Conservation (phyloP, 129 eudicot species). For the Oenanthe sinensis region DNA sequence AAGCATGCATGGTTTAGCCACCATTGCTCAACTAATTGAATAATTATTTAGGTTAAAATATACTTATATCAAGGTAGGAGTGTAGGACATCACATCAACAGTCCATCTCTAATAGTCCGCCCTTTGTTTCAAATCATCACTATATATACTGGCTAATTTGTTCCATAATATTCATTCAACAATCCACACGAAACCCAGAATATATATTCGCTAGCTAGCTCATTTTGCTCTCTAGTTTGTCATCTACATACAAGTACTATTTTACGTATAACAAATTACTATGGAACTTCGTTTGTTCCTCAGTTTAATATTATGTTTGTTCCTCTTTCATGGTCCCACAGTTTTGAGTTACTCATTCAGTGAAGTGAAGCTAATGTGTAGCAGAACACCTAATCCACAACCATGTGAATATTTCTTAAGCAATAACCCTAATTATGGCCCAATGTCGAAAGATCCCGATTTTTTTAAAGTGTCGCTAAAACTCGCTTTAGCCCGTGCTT, state of each 20-base stretch:
- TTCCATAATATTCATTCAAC: conserved; percentile 16
- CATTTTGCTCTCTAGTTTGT: background rate
- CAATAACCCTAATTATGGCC: conserved; percentile 26
- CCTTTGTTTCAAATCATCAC: conserved; percentile 7
- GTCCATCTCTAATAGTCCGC: background rate
- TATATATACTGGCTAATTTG: conserved; percentile 24
- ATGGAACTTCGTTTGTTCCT: conserved; percentile 22
- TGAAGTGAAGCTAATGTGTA: conserved; percentile 50
- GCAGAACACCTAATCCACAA: conserved; percentile 61
- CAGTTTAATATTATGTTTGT: conserved; percentile 9
- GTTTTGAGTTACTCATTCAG: conserved; percentile 21
- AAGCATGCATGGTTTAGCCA: background rate
- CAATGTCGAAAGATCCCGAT: conserved; percentile 36
- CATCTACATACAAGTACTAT: background rate
- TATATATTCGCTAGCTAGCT: background rate
- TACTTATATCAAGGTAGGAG: no score
- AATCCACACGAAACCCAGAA: background rate
- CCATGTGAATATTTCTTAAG: conserved; percentile 55
- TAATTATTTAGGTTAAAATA: background rate
- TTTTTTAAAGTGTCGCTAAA: conserved; percentile 42
- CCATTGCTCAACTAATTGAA: background rate
- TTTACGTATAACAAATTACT: background rate
- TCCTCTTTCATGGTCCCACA: conserved; percentile 18
- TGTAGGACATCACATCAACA: conserved; percentile 5
- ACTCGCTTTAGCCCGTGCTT: conserved; percentile 49